phyloP scores from a whole-genome alignment of 2,329 filamentous ascomycete genomes.

The Aspergillus ochraceus region DNA sequence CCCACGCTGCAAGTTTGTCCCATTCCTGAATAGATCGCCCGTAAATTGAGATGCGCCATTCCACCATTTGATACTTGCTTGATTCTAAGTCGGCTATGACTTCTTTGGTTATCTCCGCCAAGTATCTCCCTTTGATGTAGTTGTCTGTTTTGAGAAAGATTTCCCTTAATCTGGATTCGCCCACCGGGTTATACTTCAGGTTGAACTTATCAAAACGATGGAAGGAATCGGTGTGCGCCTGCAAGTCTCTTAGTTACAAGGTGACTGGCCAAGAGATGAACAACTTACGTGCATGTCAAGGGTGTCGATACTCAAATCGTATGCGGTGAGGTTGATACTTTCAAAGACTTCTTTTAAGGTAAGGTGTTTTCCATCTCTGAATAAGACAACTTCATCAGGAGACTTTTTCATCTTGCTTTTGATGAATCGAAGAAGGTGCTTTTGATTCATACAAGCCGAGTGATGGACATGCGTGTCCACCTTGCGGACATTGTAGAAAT shows the following conservation, averaged over 20 bases:
- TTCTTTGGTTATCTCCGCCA: constrained; percentile 97
- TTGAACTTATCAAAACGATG: constrained; percentile 99
- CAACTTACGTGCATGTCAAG: constrained; percentile 90
- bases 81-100: constrained; percentile 96
- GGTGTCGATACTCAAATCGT: constrained; percentile 96
- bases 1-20: constrained; percentile 97
- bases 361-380: constrained; percentile 85
- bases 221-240: constrained; percentile 96
- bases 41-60: constrained; percentile 98
- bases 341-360: constrained; percentile 93
- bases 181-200: constrained; percentile 96
- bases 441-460: constrained; percentile 99
- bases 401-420: constrained; percentile 99
- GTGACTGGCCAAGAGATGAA: not conserved
- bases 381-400: constrained; percentile 89
- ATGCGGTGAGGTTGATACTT: constrained; percentile 94
- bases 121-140: constrained; percentile 89
- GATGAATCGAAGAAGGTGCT: constrained; percentile 96
- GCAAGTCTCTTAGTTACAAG: constrained; percentile 10
- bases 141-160: constrained; percentile 99
- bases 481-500: constrained; percentile 99
- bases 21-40: constrained; percentile 90
- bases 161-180: constrained; percentile 91
- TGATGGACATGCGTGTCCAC: constrained; percentile 99
- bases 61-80: constrained; percentile 99